phyloP scores from a whole-genome alignment of 176 grass and related monocot genomes.

The Carex pumila region DNA sequence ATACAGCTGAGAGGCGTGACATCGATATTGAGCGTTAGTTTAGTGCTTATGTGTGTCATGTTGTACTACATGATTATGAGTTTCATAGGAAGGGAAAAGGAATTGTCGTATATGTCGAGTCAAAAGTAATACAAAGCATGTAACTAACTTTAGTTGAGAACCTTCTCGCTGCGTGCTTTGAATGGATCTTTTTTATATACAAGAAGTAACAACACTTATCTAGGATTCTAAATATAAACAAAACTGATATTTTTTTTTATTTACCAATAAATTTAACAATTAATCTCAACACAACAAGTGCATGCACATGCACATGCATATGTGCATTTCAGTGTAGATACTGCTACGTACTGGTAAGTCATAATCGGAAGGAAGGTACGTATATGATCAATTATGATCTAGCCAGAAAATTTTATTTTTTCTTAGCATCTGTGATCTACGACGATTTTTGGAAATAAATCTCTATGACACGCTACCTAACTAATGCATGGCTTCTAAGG shows the following conservation, averaged over 20 bases:
- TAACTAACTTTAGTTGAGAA: not conserved
- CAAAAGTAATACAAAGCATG: not conserved
- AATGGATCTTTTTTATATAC: not conserved
- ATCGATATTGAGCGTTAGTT: not conserved
- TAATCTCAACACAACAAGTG: not conserved
- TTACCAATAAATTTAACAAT: not conserved
- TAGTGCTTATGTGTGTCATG: not conserved
- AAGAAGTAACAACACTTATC: not conserved
- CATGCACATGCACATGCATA: not conserved
- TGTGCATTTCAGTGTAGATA: not conserved
- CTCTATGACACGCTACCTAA: no score
- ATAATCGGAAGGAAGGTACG: not conserved
- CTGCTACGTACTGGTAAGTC: not conserved
- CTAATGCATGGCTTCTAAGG: constrained; percentile 3
- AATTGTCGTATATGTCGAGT: not conserved
- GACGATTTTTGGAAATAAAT: no score
- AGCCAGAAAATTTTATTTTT: not conserved
- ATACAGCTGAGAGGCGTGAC: not conserved
- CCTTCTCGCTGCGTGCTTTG: not conserved
- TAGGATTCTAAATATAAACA: not conserved
- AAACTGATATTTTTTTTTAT: not conserved
- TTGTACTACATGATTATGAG: not conserved
- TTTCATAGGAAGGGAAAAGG: not conserved
- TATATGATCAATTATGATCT: not conserved
- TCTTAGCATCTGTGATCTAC: not conserved